Percentiles rank a stretch among this genome's conserved stretches.
These are phyloP conservation scores for Cenchrus purpureus DNA, from an alignment of 176 grass and related monocot species.

Conservation along the genomic window DNA sequence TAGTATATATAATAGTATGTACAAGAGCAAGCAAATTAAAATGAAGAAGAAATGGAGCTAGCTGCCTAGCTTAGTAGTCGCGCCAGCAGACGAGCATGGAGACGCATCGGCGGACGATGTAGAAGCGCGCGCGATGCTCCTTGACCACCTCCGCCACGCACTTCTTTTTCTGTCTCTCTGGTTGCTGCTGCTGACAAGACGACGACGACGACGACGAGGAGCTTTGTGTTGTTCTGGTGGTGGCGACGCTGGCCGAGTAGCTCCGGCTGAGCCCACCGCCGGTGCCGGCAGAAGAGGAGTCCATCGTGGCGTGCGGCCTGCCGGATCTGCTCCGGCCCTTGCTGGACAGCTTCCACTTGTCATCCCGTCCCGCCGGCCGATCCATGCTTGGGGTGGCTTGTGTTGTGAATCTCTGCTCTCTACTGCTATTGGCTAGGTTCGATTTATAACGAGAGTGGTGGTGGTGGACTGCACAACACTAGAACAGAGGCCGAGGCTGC, in stretches of 20 bases:
- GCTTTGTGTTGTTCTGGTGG: background rate
- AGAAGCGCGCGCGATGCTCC: constrained; percentile 69
- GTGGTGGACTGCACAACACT: too few species aligned
- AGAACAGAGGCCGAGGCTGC: too few species aligned
- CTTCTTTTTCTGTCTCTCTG: constrained; percentile 46
- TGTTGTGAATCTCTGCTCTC: too few species aligned
- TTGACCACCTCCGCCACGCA: constrained; percentile 60
- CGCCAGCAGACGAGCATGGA: constrained; percentile 87
- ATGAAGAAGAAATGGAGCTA: too few species aligned
- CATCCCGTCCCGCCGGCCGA: constrained; percentile 33
- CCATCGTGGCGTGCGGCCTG: constrained; percentile 30
- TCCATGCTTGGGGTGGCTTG: background rate
- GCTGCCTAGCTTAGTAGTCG: constrained; percentile 38
- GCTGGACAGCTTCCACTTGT: constrained; percentile 63
- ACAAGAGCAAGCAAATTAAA: too few species aligned
- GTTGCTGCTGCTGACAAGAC: background rate
- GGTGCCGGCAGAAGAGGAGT: background rate
- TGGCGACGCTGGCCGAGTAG: constrained; percentile 53
- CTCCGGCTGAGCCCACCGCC: constrained; percentile 38
- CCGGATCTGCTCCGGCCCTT: constrained; percentile 62
- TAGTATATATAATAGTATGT: too few species aligned
- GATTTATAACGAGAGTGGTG: too few species aligned
- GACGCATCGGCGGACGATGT: constrained; percentile 77
- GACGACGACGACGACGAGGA: too few species aligned
- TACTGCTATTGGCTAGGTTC: too few species aligned